Conservation (phyloP, 23 red algal genomes). For the Gracilaria caudata region DNA sequence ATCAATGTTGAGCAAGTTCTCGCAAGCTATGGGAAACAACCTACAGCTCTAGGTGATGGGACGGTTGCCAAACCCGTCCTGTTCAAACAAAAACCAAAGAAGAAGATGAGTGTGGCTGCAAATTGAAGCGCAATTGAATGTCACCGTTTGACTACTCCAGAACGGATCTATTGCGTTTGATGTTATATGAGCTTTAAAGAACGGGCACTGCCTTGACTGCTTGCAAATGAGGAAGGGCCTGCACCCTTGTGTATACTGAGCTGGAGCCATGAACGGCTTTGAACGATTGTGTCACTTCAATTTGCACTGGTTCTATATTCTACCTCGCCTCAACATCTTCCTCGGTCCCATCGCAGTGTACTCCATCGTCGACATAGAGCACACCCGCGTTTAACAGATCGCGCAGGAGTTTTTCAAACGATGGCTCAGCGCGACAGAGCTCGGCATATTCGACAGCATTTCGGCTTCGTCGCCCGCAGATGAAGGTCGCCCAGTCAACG, state of each 20-base stretch:
- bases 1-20: slow-evolving; percentile 25
- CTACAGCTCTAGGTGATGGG: not conserved
- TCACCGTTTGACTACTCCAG: not conserved
- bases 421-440: slow-evolving; percentile 9
- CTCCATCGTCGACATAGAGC: slow-evolving; percentile 30
- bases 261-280: not conserved
- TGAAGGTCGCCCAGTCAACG: slow-evolving; percentile 20
- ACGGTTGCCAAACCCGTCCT: slow-evolving; percentile 50
- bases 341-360: not conserved
- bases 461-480: slow-evolving; percentile 32
- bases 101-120: slow-evolving; percentile 31
- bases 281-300: not conserved
- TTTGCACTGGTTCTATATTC: not conserved
- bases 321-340: not conserved
- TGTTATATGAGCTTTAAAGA: not conserved
- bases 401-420: slow-evolving; percentile 18
- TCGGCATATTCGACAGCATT: not conserved
- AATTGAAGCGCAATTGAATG: not conserved
- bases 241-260: not conserved
- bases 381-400: slow-evolving; percentile 27
- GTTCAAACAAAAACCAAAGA: slow-evolving; percentile 51
- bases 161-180: not conserved
- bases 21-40: slow-evolving; percentile 48
- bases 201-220: not conserved
- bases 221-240: not conserved